Evolutionary conservation across 805 yeast species (phyloP), one percentile per base, ranked within the genome.

Genomic region (Schwanniomyces yamadae): DNA sequence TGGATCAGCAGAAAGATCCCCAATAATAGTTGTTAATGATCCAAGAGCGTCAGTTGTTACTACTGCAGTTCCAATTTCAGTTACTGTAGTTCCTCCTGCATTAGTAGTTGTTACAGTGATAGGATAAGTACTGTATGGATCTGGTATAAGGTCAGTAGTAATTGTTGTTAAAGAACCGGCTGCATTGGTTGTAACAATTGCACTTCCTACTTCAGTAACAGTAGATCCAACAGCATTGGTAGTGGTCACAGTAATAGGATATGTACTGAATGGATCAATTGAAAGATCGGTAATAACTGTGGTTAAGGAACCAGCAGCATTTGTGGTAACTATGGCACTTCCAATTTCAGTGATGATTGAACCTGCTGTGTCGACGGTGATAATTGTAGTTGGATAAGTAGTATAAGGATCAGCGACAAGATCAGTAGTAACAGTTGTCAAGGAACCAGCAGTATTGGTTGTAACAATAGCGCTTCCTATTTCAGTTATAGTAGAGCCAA

Each of bases 111-210:
- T 21, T 8, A 21, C 10, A 21, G 23, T 21, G 10, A 21, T 21
- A 16, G 11, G 39, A 35, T 8, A 11, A 11, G 31, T 15, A 8
- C 8, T 8, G 24, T 31, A 4, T 34, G n/a, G n/a, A n/a, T n/a
- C n/a, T n/a, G n/a, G n/a, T n/a, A n/a, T n/a, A n/a, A n/a, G n/a
- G n/a, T n/a, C 8, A 14, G 11, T 26, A 5, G 51, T 44, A n/a
- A 43, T 32, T 12, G 52, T 47, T 29, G 34, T 31, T 28, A 40
- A 38, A 4, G 26, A n/a, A 25, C 54, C 55, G 16, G 23, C 37
- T 3, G 49, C 29, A 33, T 50, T 32, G 19, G 54, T 45, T 8
- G 50, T 40, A 9, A 46, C 48, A 28, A 43, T 30, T 28, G 45
- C 50, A 10, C 33, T 42, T 19, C 42, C 54, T 11, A 48, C 36